Conservation (phyloP, 1,284 basidiomycete genomes). For the Anthracocystis panici-leucophaei region DNA sequence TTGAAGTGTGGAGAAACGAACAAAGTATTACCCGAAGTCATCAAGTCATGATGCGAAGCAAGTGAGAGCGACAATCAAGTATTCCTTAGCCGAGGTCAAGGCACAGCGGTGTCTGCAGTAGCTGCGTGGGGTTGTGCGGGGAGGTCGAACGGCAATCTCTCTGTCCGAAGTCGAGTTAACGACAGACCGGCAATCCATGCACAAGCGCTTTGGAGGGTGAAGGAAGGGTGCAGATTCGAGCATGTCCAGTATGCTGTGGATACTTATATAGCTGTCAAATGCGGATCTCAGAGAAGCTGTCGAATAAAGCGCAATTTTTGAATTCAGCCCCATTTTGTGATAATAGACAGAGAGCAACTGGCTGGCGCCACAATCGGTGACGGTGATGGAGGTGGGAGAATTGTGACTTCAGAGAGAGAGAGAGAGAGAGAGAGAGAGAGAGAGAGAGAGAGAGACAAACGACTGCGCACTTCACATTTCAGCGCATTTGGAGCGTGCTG, state of each 20-base stretch:
- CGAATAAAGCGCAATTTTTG: neutral
- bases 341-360: conserved; percentile 1
- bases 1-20: conserved; percentile 2
- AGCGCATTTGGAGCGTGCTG: no score
- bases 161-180: neutral
- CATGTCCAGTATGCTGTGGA: no score
- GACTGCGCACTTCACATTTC: neutral
- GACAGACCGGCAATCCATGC: neutral
- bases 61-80: neutral
- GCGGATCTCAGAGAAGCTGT: conserved; percentile 4
- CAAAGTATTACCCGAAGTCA: conserved; percentile 3
- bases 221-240: neutral
- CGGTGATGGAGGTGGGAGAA: neutral
- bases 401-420: conserved; percentile 2
- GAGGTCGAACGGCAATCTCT: conserved; percentile 1
- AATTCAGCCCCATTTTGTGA: conserved; percentile 1
- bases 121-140: conserved; percentile 3
- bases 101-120: neutral
- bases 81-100: neutral
- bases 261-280: neutral
- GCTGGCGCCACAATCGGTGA: no score
- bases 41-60: conserved; percentile 1
- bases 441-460: neutral
- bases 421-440: neutral
- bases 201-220: neutral